Evolutionary conservation across 2,329 filamentous ascomycete species (phyloP).

Genomic region (Phoma sp.): DNA sequence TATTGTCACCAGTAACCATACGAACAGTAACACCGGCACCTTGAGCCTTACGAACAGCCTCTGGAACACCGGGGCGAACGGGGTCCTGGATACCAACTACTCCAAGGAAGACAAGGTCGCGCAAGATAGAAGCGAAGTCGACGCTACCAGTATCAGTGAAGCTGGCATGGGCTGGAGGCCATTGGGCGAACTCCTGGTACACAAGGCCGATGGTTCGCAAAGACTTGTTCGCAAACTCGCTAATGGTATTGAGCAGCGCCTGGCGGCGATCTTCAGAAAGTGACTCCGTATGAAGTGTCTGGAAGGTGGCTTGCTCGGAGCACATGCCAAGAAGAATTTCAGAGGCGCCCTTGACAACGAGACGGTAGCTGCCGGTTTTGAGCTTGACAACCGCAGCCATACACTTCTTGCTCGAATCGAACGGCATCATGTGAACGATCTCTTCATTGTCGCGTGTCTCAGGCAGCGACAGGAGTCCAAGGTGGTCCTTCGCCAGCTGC

Average conservation of each 20-base stretch:
- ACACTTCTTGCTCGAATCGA: slow-evolving; percentile 64
- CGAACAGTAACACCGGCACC: slow-evolving; percentile 93
- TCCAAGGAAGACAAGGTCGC: slow-evolving; percentile 78
- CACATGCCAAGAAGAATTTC: slow-evolving; percentile 62
- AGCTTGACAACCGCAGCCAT: slow-evolving; percentile 64
- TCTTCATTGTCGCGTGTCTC: slow-evolving; percentile 58
- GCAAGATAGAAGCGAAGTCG: slow-evolving; percentile 29
- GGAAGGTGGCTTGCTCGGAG: slow-evolving; percentile 29
- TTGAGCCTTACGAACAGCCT: slow-evolving; percentile 85
- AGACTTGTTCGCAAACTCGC: slow-evolving; percentile 50
- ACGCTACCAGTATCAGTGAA: slow-evolving; percentile 31
- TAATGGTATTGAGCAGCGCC: slow-evolving; percentile 42
- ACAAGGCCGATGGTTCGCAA: slow-evolving; percentile 53
- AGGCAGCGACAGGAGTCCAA: slow-evolving; percentile 59
- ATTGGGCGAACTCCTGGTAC: slow-evolving; percentile 49
- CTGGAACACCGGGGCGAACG: slow-evolving; percentile 86
- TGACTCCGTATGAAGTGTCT: slow-evolving; percentile 23
- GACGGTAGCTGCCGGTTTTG: slow-evolving; percentile 55
- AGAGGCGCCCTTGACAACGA: slow-evolving; percentile 64
- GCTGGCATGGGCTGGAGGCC: slow-evolving; percentile 41
- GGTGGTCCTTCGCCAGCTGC: slow-evolving; percentile 58
- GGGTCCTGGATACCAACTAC: slow-evolving; percentile 95
- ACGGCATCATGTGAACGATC: slow-evolving; percentile 61
- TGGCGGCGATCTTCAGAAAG: slow-evolving; percentile 26
- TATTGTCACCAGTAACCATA: slow-evolving; percentile 96